Conservation (phyloP, 1,139 yeast species). For the Magnusiomyces tetraspermus region DNA sequence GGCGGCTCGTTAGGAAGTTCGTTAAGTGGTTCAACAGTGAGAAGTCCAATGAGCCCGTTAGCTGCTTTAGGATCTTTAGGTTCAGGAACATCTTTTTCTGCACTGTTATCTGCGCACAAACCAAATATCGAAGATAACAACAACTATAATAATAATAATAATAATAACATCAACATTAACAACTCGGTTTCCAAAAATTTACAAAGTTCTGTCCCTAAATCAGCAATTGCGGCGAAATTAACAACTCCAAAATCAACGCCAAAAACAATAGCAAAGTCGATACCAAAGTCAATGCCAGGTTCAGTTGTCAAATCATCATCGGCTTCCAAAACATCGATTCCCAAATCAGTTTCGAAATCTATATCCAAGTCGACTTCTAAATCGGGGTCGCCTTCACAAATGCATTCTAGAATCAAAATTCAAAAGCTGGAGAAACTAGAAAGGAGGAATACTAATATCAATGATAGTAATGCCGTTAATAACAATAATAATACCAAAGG, state of each 20-base stretch:
- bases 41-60: too few relatives aligned
- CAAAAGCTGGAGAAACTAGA: too few relatives aligned
- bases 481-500: neutral
- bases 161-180: slow-evolving; percentile 8
- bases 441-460: too few relatives aligned
- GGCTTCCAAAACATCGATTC: neutral
- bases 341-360: neutral
- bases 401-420: too few relatives aligned
- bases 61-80: too few relatives aligned
- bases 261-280: neutral
- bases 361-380: too few relatives aligned
- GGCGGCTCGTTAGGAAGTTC: too few relatives aligned
- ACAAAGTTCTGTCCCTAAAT: too few relatives aligned
- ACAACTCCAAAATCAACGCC: neutral
- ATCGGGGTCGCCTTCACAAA: too few relatives aligned
- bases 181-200: neutral
- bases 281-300: neutral
- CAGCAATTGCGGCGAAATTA: neutral
- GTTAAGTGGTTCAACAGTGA: too few relatives aligned
- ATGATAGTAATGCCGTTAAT: neutral
- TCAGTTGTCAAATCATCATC: neutral
- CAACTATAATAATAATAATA: neutral
- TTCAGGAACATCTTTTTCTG: too few relatives aligned
- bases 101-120: too few relatives aligned
- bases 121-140: slow-evolving; percentile 2